phyloP scores from a whole-genome alignment of 306 rosid genomes.

The Cucurbita moschata region DNA sequence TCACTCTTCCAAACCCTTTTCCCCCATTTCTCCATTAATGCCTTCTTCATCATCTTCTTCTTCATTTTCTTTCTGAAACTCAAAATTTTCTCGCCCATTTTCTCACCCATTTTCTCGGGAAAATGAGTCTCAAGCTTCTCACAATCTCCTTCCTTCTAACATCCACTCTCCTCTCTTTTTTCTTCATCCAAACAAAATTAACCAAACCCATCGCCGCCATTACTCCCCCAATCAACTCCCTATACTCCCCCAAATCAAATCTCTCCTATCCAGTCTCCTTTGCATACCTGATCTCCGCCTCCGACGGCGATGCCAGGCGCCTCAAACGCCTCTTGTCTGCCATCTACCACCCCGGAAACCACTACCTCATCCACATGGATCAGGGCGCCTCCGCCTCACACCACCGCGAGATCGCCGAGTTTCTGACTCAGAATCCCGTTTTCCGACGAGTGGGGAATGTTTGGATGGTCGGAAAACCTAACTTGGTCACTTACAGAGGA shows the following conservation, averaged over 20 bases:
- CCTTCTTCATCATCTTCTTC: slow-evolving; percentile 1
- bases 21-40: neutral
- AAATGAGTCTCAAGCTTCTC: slow-evolving; percentile 54
- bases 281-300: slow-evolving; percentile 73
- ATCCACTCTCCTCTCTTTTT: slow-evolving; percentile 29
- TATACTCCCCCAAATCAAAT: slow-evolving; percentile 17
- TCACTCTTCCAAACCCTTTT: neutral
- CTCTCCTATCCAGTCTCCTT: slow-evolving; percentile 45
- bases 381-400: slow-evolving; percentile 48
- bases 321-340: slow-evolving; percentile 51
- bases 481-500: slow-evolving; percentile 80
- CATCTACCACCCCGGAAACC: slow-evolving; percentile 71
- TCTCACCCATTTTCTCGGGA: neutral
- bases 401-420: slow-evolving; percentile 36
- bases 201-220: slow-evolving; percentile 33
- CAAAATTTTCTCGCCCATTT: neutral
- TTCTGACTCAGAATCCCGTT: slow-evolving; percentile 41
- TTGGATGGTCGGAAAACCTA: slow-evolving; percentile 65
- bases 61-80: neutral
- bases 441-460: slow-evolving; percentile 60
- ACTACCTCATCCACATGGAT: slow-evolving; percentile 74
- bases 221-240: slow-evolving; percentile 19
- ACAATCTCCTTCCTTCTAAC: slow-evolving; percentile 31
- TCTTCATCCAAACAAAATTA: slow-evolving; percentile 46
- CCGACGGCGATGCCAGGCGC: slow-evolving; percentile 48